Evolutionary conservation across 306 rosid species (phyloP).

Genomic region (Abrus precatorius): DNA sequence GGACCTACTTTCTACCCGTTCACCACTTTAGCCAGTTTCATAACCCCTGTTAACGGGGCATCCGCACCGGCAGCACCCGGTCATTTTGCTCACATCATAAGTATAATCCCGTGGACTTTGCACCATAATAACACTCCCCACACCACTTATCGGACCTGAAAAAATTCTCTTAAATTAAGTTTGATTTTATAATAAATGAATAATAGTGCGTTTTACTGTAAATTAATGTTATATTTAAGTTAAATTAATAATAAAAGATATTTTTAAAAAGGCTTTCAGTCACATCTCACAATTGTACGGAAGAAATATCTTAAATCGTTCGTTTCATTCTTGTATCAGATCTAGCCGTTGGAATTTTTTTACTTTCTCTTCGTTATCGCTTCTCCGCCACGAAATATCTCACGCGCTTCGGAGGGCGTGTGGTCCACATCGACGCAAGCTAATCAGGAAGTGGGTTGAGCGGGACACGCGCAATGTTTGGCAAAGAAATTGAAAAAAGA

Average conservation of each 20-base stretch:
- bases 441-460: neutral
- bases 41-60: neutral
- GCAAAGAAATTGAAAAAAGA: too few relatives aligned
- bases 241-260: too few relatives aligned
- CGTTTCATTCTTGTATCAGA: neutral
- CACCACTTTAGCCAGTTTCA: constrained; percentile 16
- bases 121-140: neutral
- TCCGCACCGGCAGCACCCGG: constrained; percentile 20
- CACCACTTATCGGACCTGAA: neutral
- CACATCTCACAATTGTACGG: constrained; percentile 17
- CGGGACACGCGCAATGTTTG: too few relatives aligned
- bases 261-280: neutral
- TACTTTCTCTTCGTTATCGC: neutral
- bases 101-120: neutral
- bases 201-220: too few relatives aligned
- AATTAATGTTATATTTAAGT: too few relatives aligned
- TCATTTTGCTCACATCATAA: neutral
- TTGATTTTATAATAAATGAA: neutral
- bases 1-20: constrained; percentile 5
- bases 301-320: neutral
- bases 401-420: neutral
- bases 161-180: neutral
- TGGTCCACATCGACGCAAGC: neutral
- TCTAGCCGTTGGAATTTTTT: neutral
- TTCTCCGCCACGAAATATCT: neutral